Base-by-base conservation (phyloP, 2,329 filamentous ascomycete species). In the Pseudofabraea citricarpa region DNA sequence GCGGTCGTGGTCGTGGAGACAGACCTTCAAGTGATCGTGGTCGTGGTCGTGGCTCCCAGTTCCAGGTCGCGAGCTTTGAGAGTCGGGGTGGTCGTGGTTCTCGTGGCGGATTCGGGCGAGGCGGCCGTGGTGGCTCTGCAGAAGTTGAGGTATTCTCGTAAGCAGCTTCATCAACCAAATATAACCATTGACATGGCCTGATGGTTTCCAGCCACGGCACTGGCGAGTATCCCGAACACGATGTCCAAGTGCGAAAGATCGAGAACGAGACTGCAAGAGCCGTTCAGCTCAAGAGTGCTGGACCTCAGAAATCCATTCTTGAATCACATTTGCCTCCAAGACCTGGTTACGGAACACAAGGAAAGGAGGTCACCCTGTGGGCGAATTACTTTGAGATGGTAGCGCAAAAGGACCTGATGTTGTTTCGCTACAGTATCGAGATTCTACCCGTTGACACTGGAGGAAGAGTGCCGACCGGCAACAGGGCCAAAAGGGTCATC, bases 311-410 rank as follows among this genome's bases (percentile, higher is more conserved):
- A 27, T 29, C 46, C 36, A 41, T 41, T 15, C 19, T 40, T 10
- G 35, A 38, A 5, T 10, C 38, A 15, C 35, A 44, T 22, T 43
- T 43, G 40, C 46, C 49, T 10, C n/a, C 33, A 5, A 46, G 49
- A 33, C 49, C 49, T 10, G 46, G 37, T 3, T 52, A 50, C 39
- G 47, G 47, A 10, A 44, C 47, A 10, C 24, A n/a, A 41, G 50
- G 50, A 15, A 44, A 40, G 33, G 36, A 26, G 3, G 38, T 50
- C 27, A 44, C 42, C 6, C 33, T 52, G 13, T 50, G 48, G 46
- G 48, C 47, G 9, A 52, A 52, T 16, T 52, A 50, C n/a, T 50
- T 46, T 18, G 38, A 48, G 31, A 32, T 52, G 21, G n/a, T 18
- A 15, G 16, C 42, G 15, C 16, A 33, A 6, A 46, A 44, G 26